phyloP scores from a whole-genome alignment of 75 land plant genomes.

The Sequoia sempervirens region DNA sequence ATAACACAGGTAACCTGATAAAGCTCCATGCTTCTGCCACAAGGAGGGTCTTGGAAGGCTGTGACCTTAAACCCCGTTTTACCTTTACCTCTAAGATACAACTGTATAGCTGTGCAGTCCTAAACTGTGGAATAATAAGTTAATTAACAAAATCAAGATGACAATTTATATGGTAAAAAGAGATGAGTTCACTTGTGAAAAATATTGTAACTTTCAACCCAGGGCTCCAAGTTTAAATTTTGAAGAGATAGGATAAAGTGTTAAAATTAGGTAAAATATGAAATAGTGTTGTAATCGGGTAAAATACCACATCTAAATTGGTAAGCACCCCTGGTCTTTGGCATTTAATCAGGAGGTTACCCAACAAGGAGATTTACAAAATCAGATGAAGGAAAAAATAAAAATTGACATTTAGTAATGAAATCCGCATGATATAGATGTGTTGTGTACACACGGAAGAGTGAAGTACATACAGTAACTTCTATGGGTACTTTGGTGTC shows the following conservation, averaged over 20 bases:
- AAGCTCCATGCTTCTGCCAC: too few relatives aligned
- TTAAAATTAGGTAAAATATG: not conserved
- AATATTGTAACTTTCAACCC: not conserved
- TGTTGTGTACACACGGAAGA: too few relatives aligned
- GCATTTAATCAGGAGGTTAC: not conserved
- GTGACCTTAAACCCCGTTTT: not conserved
- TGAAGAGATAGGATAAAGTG: not conserved
- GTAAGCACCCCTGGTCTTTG: not conserved
- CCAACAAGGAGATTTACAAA: not conserved
- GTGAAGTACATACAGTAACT: conserved; percentile 23
- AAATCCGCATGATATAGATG: too few relatives aligned
- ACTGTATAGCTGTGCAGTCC: not conserved
- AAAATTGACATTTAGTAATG: not conserved
- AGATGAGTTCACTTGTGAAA: not conserved
- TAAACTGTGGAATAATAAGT: not conserved
- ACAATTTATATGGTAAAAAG: not conserved
- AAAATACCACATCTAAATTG: not conserved
- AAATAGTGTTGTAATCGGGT: not conserved
- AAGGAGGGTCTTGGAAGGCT: not conserved
- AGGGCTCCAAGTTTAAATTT: not conserved
- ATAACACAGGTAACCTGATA: too few relatives aligned
- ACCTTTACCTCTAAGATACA: not conserved
- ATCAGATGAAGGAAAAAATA: too few relatives aligned
- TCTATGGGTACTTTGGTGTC: conserved; percentile 51
- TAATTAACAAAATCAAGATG: not conserved